These are phyloP conservation scores for Straminergon stramineum DNA, from an alignment of 225 moss, liverwort and hornwort genomes.

Conservation along the genomic window DNA sequence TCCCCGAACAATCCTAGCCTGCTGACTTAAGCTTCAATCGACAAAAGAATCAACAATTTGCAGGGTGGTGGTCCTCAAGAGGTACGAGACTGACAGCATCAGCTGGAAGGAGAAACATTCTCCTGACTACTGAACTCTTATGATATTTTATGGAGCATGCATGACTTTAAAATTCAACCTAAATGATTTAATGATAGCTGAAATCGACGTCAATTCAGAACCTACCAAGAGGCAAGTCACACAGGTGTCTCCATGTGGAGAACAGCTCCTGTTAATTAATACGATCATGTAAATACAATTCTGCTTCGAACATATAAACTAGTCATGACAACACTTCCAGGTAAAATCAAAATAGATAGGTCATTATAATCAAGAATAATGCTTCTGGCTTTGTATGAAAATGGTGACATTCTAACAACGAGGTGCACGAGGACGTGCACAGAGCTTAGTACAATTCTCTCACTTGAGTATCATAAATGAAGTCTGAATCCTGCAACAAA, in stretches of 20 bases:
- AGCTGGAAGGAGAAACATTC: background rate
- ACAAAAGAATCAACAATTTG: background rate
- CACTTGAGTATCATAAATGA: background rate
- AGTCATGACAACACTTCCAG: background rate
- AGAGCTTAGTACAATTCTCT: background rate
- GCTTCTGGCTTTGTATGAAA: background rate
- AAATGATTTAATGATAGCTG: background rate
- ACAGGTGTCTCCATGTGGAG: background rate
- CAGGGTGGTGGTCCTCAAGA: background rate
- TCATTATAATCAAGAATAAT: background rate
- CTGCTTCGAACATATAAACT: background rate
- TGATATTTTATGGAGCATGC: background rate
- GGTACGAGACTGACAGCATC: background rate
- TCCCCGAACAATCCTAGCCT: background rate
- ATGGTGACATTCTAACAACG: conserved; percentile 10
- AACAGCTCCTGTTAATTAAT: background rate
- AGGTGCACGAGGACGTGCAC: conserved; percentile 7
- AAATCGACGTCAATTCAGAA: background rate
- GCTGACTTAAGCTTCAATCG: background rate
- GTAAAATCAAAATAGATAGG: background rate
- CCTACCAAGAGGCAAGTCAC: background rate
- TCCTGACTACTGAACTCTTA: background rate
- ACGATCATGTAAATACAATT: background rate
- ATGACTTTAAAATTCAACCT: background rate
- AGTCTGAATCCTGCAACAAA: conserved; percentile 2